Conservation (phyloP, 176 grass and related monocot genomes). For the Chrysopogon serrulatus region DNA sequence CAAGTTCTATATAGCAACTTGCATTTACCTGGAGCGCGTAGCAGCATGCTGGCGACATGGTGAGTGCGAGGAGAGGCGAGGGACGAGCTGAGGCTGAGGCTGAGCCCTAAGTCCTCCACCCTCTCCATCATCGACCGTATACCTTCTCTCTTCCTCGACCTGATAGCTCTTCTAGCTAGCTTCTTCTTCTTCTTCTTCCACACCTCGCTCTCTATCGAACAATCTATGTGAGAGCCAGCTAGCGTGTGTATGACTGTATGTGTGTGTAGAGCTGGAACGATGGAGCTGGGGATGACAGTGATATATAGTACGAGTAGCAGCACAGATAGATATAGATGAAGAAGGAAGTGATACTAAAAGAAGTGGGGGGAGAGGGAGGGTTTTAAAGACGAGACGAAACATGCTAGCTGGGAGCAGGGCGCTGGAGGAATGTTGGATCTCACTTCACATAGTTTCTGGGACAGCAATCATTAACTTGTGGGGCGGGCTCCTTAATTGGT, state of each 20-base stretch:
- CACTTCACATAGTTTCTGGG: constrained; percentile 47
- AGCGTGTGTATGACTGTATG: neutral
- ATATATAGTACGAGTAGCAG: neutral
- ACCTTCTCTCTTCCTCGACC: neutral
- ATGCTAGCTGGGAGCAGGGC: neutral
- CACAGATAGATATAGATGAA: neutral
- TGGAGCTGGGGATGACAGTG: too few relatives aligned
- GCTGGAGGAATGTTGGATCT: constrained; percentile 60
- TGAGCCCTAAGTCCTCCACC: constrained; percentile 66
- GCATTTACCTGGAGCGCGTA: constrained; percentile 44
- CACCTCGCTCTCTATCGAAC: neutral
- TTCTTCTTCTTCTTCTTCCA: too few relatives aligned
- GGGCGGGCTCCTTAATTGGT: constrained; percentile 58
- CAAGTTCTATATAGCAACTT: neutral
- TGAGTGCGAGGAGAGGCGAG: constrained; percentile 18
- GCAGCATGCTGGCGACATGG: constrained; percentile 42
- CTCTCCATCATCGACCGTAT: constrained; percentile 49
- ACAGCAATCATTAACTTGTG: constrained; percentile 61
- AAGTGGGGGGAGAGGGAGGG: constrained; percentile 47
- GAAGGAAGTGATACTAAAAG: constrained; percentile 38
- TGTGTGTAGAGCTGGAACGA: constrained; percentile 15
- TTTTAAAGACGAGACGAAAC: constrained; percentile 33
- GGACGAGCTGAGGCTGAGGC: constrained; percentile 71
- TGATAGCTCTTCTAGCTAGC: too few relatives aligned
- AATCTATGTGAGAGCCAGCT: neutral